phyloP scores from a whole-genome alignment of 148 eudicot species.

The Nepenthes mirabilis region DNA sequence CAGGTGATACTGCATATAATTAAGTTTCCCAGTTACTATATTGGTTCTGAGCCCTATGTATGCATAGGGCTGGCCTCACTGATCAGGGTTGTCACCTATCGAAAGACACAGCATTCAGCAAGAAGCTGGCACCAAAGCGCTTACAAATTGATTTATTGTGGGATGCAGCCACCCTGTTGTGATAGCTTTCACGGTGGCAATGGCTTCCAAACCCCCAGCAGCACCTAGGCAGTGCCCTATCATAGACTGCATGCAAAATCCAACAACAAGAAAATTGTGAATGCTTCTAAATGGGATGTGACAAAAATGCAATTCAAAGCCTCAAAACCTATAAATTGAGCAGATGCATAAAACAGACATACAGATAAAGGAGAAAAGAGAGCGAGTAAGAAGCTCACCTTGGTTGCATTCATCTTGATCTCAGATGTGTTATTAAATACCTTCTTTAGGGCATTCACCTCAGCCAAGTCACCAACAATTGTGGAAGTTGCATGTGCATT shows the following conservation, averaged over 20 bases:
- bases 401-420: conserved; percentile 84
- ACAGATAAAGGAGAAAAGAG: neutral
- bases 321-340: neutral
- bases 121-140: conserved; percentile 14
- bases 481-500: conserved; percentile 99
- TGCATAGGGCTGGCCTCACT: no score
- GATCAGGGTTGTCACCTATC: no score
- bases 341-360: neutral
- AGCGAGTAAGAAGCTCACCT: conserved; percentile 26
- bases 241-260: conserved; percentile 54
- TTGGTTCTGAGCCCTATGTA: neutral
- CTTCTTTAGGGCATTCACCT: conserved; percentile 90
- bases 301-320: conserved; percentile 2
- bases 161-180: conserved; percentile 96
- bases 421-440: conserved; percentile 82
- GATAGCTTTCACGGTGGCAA: conserved; percentile 79
- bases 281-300: no score
- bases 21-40: neutral
- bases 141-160: conserved; percentile 86
- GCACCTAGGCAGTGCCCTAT: conserved; percentile 98
- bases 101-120: neutral
- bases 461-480: conserved; percentile 88
- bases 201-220: conserved; percentile 98
- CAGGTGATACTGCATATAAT: no score
- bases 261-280: neutral